phyloP scores from a whole-genome alignment of 2,329 filamentous ascomycete genomes.

The Colletotrichum trifolii region DNA sequence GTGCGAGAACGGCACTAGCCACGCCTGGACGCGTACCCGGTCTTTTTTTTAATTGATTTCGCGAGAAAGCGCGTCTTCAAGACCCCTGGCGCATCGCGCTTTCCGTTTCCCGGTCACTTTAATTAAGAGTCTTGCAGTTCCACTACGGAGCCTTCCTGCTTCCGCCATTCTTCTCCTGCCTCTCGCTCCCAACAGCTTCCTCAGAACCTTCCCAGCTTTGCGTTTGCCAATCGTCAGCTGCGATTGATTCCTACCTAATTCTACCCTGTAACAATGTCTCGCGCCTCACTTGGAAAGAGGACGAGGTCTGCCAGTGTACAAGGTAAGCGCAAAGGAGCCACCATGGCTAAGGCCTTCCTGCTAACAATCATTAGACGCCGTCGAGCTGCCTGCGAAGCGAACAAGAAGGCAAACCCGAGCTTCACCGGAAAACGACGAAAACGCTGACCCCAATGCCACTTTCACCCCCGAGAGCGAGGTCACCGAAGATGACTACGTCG shows the following conservation, averaged over 20 bases:
- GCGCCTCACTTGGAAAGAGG: slow-evolving; percentile 41
- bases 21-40: neutral
- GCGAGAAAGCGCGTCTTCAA: slow-evolving; percentile 26
- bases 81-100: slow-evolving; percentile 21
- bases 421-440: slow-evolving; percentile 71
- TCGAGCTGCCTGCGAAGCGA: slow-evolving; percentile 56
- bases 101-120: slow-evolving; percentile 32
- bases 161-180: no score
- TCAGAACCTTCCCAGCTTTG: slow-evolving; percentile 3
- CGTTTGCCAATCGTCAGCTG: slow-evolving; percentile 7
- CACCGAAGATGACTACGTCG: slow-evolving; percentile 48
- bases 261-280: slow-evolving; percentile 37
- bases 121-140: slow-evolving; percentile 34
- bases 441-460: slow-evolving; percentile 62
- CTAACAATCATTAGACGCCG: slow-evolving; percentile 24
- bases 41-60: slow-evolving; percentile 31
- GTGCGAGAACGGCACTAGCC: slow-evolving; percentile 1
- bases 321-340: slow-evolving; percentile 34
- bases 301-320: slow-evolving; percentile 36
- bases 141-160: slow-evolving; percentile 12
- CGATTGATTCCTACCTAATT: slow-evolving; percentile 16
- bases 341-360: neutral
- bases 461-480: slow-evolving; percentile 55
- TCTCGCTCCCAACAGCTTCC: slow-evolving; percentile 1
- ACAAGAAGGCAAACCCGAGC: slow-evolving; percentile 56